phyloP scores from a whole-genome alignment of 2,329 filamentous ascomycete genomes.

The Colletotrichum godetiae region DNA sequence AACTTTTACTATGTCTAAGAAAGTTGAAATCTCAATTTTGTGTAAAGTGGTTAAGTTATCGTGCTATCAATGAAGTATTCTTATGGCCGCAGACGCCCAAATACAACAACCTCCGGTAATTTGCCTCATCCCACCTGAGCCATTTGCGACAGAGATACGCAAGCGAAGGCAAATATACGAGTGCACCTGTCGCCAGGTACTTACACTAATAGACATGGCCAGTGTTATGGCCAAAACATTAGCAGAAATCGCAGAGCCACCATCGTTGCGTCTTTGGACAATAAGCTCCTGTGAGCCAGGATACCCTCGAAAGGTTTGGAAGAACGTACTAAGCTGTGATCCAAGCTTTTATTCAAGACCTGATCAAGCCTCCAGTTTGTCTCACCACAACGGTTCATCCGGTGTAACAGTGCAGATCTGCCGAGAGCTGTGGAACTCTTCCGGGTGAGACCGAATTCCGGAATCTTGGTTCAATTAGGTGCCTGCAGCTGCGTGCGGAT shows the following conservation, averaged over 20 bases:
- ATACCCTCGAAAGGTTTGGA: neutral
- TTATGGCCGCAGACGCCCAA: neutral
- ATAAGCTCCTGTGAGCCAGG: neutral
- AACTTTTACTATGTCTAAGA: no score
- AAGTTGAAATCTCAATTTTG: no score
- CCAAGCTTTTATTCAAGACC: neutral
- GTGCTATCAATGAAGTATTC: no score
- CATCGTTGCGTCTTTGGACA: neutral
- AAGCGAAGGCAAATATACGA: neutral
- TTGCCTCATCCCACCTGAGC: neutral
- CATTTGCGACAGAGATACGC: neutral
- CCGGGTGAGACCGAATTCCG: neutral
- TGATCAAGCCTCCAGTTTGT: slow-evolving; percentile 7
- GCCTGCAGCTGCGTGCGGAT: neutral
- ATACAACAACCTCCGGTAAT: neutral
- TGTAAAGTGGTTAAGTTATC: no score
- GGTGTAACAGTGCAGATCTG: neutral
- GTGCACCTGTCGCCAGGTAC: neutral
- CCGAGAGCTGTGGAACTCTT: slow-evolving; percentile 19
- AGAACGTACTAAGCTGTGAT: neutral
- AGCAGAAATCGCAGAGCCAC: neutral
- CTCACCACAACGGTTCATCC: neutral
- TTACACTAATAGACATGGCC: neutral
- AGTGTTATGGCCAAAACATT: neutral
- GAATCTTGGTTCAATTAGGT: neutral